Evolutionary conservation across 1,284 basidiomycete species (phyloP).

Genomic region (Moesziomyces antarcticus): DNA sequence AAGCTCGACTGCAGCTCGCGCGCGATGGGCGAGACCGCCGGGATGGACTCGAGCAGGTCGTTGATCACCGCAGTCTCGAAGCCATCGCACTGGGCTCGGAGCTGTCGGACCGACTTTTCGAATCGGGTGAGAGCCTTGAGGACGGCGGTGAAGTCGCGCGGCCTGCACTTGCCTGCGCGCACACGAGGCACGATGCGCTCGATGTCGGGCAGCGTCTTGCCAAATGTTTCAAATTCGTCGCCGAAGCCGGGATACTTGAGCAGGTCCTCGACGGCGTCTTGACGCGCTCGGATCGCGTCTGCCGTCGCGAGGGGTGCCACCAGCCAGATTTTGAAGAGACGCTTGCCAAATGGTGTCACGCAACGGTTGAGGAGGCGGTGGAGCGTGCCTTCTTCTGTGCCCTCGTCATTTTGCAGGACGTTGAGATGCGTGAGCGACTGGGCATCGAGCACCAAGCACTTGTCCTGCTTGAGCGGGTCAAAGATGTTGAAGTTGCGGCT

Average conservation of each 20-base stretch:
- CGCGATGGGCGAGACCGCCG: slow-evolving; percentile 55
- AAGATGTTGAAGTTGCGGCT: slow-evolving; percentile 65
- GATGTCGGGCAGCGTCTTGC: slow-evolving; percentile 61
- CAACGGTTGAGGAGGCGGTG: slow-evolving; percentile 66
- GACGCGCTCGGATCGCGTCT: slow-evolving; percentile 57
- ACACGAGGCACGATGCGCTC: slow-evolving; percentile 65
- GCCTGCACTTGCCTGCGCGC: slow-evolving; percentile 62
- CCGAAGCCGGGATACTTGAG: slow-evolving; percentile 47
- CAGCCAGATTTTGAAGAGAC: slow-evolving; percentile 66
- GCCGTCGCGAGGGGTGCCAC: slow-evolving; percentile 58
- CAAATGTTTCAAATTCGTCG: slow-evolving; percentile 58
- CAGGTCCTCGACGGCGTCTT: slow-evolving; percentile 65
- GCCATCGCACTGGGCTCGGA: slow-evolving; percentile 26
- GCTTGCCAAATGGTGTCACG: slow-evolving; percentile 65
- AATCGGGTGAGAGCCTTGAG: slow-evolving; percentile 57
- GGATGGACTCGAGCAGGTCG: slow-evolving; percentile 49
- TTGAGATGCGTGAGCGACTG: slow-evolving; percentile 66
- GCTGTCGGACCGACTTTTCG: slow-evolving; percentile 30
- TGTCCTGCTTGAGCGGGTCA: slow-evolving; percentile 55
- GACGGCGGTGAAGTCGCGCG: slow-evolving; percentile 63
- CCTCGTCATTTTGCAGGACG: slow-evolving; percentile 66
- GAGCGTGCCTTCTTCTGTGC: slow-evolving; percentile 63
- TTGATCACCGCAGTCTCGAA: slow-evolving; percentile 44
- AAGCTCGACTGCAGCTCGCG: slow-evolving; percentile 55
- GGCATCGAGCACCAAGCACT: slow-evolving; percentile 64